Percentiles rank a stretch among this genome's conserved stretches.
Evolutionary conservation across 2,329 filamentous ascomycete species (phyloP).

Genomic region (Magnaporthales sp.): DNA sequence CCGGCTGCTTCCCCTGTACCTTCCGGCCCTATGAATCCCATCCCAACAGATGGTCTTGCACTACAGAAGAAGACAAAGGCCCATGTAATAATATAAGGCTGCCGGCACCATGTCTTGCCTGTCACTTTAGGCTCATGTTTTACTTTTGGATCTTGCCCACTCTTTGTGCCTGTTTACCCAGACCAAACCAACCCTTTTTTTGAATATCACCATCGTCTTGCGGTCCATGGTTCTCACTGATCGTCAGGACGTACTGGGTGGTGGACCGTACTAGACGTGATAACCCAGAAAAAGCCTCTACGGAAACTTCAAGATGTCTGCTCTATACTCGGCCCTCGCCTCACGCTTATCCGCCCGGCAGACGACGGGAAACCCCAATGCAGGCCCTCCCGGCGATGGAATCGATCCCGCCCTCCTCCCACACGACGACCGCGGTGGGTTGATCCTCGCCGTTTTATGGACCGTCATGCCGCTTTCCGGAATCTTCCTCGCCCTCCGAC

Average conservation of each 20-base stretch:
- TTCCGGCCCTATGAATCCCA: background rate
- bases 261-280: background rate
- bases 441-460: conserved; percentile 13
- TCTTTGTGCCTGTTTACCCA: background rate
- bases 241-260: background rate
- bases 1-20: background rate
- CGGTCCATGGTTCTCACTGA: background rate
- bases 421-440: conserved; percentile 11
- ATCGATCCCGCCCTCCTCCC: background rate
- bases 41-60: background rate
- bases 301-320: background rate
- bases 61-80: background rate
- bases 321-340: background rate
- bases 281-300: background rate
- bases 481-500: conserved; percentile 14
- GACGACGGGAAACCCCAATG: background rate
- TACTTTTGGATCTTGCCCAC: background rate
- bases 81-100: background rate
- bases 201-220: background rate
- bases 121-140: background rate
- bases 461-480: conserved; percentile 10
- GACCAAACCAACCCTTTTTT: background rate
- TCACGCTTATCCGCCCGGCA: background rate
- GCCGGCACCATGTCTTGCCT: background rate
- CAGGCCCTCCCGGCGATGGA: no score